phyloP scores from a whole-genome alignment of 2,329 filamentous ascomycete species.

The Phialophora tarda region DNA sequence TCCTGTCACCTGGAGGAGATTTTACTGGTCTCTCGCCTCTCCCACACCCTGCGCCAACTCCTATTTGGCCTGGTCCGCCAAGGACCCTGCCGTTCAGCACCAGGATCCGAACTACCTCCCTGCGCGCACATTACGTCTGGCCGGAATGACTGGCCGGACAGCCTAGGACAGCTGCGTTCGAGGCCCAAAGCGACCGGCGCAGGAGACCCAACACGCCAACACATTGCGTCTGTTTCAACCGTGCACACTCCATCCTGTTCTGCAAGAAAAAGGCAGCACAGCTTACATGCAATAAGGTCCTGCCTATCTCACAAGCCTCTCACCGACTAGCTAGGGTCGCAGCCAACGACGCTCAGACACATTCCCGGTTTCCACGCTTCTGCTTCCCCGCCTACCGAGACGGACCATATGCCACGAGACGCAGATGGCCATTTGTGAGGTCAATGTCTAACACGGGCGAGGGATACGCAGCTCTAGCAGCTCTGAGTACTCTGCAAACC shows the following conservation, averaged over 20 bases:
- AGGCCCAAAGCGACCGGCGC: not conserved
- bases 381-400: not conserved
- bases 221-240: not conserved
- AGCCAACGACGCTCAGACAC: not conserved
- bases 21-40: conserved; percentile 1
- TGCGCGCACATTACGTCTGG: not conserved
- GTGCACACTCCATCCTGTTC: not conserved
- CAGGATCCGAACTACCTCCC: not conserved
- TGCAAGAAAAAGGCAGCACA: not conserved
- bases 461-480: not conserved
- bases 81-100: not conserved
- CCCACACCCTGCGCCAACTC: not conserved
- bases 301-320: not conserved
- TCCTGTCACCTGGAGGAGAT: conserved; percentile 1
- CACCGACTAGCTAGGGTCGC: not conserved
- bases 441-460: not conserved
- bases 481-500: not conserved
- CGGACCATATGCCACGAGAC: not conserved
- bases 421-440: not conserved
- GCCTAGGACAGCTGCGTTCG: not conserved
- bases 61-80: not conserved
- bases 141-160: not conserved
- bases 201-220: not conserved
- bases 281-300: not conserved
- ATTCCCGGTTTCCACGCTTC: not conserved